Conservation (phyloP, 2,329 filamentous ascomycete genomes). For the Dactylellina cionopaga region DNA sequence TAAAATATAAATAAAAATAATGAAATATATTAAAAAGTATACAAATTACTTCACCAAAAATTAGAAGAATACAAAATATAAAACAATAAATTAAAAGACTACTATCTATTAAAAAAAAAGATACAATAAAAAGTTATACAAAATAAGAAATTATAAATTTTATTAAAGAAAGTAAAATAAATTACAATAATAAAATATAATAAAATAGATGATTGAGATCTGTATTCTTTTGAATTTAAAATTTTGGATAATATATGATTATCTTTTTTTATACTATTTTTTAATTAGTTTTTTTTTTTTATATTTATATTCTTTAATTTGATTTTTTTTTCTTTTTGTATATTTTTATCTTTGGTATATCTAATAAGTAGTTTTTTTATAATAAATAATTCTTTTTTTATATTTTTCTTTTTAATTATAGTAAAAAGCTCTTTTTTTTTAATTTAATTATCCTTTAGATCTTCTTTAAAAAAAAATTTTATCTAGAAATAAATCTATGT, state of each 20-base stretch:
- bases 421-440: too few relatives aligned
- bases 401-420: too few relatives aligned
- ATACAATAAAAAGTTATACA: neutral
- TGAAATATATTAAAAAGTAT: neutral
- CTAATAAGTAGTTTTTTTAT: neutral
- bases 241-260: neutral
- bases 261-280: neutral
- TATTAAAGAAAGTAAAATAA: neutral
- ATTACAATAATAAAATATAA: neutral
- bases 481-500: too few relatives aligned
- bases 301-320: neutral
- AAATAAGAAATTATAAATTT: neutral
- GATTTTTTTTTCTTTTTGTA: neutral
- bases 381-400: neutral
- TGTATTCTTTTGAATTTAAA: neutral
- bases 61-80: neutral
- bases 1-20: neutral
- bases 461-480: too few relatives aligned
- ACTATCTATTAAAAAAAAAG: neutral
- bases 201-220: neutral
- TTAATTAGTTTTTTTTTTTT: neutral
- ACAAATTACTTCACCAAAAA: neutral
- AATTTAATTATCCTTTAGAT: too few relatives aligned
- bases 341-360: neutral
- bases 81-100: constrained; percentile 2